Conservation (phyloP, 2,329 filamentous ascomycete species). For the Colletotrichum horii region DNA sequence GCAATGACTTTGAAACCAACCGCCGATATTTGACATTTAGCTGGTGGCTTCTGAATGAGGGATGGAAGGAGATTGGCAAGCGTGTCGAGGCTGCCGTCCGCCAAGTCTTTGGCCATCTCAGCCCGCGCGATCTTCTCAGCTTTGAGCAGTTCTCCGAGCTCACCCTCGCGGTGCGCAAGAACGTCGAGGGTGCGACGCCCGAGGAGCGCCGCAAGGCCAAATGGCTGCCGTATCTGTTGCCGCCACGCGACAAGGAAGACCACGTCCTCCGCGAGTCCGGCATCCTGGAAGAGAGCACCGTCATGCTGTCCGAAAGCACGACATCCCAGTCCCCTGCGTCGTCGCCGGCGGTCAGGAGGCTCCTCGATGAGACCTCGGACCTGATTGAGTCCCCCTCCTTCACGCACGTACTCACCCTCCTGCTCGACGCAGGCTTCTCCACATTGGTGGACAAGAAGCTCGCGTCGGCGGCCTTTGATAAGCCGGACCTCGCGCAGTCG, state of each 20-base stretch:
- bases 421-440: slow-evolving; percentile 88
- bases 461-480: slow-evolving; percentile 78
- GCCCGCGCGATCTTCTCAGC: slow-evolving; percentile 86
- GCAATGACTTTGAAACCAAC: slow-evolving; percentile 96
- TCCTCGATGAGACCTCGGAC: slow-evolving; percentile 95
- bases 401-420: slow-evolving; percentile 80
- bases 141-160: slow-evolving; percentile 81
- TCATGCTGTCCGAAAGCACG: slow-evolving; percentile 33
- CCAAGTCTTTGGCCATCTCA: slow-evolving; percentile 87
- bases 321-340: slow-evolving; percentile 47
- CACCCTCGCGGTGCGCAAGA: slow-evolving; percentile 81
- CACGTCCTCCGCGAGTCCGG: slow-evolving; percentile 87
- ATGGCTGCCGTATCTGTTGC: slow-evolving; percentile 88
- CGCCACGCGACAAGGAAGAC: slow-evolving; percentile 78
- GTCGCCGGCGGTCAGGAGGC: slow-evolving; percentile 71
- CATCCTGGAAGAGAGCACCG: slow-evolving; percentile 63
- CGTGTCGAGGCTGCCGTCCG: slow-evolving; percentile 86
- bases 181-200: slow-evolving; percentile 71
- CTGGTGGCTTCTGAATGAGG: slow-evolving; percentile 95
- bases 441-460: slow-evolving; percentile 84
- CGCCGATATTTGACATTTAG: slow-evolving; percentile 93
- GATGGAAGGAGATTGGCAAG: slow-evolving; percentile 82
- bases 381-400: slow-evolving; percentile 94
- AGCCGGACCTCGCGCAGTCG: slow-evolving; percentile 35
- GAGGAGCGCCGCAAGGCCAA: slow-evolving; percentile 51